Evolutionary conservation across 768 basidiomycete species (phyloP).

Genomic region (Auriscalpium vulgare): DNA sequence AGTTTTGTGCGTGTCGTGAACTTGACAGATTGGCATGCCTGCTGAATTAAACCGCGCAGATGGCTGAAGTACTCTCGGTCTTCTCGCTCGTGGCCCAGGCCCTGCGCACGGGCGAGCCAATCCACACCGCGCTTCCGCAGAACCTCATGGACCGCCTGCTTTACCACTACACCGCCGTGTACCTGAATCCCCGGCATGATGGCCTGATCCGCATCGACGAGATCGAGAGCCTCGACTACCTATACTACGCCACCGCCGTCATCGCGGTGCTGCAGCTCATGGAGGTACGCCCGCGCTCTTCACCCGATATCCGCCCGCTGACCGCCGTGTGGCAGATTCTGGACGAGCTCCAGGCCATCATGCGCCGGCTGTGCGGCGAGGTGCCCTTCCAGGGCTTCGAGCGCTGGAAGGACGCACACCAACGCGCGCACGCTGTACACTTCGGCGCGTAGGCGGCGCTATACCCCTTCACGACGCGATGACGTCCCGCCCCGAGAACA

Average conservation of each 20-base stretch:
- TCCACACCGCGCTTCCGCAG: slow-evolving; percentile 12
- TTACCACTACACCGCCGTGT: slow-evolving; percentile 29
- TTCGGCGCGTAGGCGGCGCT: background rate
- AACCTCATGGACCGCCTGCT: slow-evolving; percentile 30
- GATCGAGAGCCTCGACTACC: slow-evolving; percentile 9
- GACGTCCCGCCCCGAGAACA: too few relatives aligned
- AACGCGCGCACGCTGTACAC: slow-evolving; percentile 1
- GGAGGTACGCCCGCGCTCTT: slow-evolving; percentile 1
- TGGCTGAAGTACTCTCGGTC: slow-evolving; percentile 38
- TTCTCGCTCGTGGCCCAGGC: slow-evolving; percentile 14
- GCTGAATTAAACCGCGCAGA: slow-evolving; percentile 15
- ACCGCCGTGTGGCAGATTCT: background rate
- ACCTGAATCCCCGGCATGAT: background rate
- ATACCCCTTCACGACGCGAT: too few relatives aligned
- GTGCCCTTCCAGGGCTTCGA: slow-evolving; percentile 14
- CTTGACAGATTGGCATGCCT: background rate
- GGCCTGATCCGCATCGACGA: slow-evolving; percentile 10
- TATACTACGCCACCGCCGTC: slow-evolving; percentile 12
- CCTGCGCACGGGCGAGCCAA: slow-evolving; percentile 11
- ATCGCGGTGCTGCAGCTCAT: slow-evolving; percentile 11
- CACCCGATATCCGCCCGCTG: background rate
- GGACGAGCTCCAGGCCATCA: slow-evolving; percentile 11
- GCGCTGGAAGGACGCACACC: slow-evolving; percentile 14
- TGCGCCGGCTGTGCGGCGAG: slow-evolving; percentile 13
- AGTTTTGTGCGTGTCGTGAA: slow-evolving; percentile 34